A percentile compares a stretch with the other conserved stretches of the same genome.
Evolutionary conservation across 2,329 filamentous ascomycete species (phyloP).

Genomic region (Fusarium foetens): DNA sequence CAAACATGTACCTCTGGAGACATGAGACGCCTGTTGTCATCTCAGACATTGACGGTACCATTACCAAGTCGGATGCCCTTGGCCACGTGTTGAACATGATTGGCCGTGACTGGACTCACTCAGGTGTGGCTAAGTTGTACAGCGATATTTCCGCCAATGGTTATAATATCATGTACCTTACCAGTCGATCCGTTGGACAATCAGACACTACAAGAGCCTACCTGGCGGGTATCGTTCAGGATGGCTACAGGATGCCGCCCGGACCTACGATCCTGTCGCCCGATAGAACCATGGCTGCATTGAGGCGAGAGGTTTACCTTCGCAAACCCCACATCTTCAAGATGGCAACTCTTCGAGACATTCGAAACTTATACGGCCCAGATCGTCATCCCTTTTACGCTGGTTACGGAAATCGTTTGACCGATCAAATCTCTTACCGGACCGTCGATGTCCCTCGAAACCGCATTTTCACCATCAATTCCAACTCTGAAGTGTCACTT

Average conservation of each 20-base stretch:
- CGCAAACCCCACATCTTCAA: constrained; percentile 99
- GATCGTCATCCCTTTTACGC: constrained; percentile 91
- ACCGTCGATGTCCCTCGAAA: constrained; percentile 95
- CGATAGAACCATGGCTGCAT: constrained; percentile 91
- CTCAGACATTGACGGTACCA: constrained; percentile 98
- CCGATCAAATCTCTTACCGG: constrained; percentile 94
- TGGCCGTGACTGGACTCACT: constrained; percentile 96
- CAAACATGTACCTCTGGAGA: constrained; percentile 94
- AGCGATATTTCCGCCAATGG: constrained; percentile 95
- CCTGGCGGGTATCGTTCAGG: constrained; percentile 87
- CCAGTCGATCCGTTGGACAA: constrained; percentile 91
- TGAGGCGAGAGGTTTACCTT: constrained; percentile 92
- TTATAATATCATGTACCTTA: constrained; percentile 99
- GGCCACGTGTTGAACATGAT: constrained; percentile 97
- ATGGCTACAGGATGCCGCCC: constrained; percentile 84
- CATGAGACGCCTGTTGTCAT: constrained; percentile 94
- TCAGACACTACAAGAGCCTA: constrained; percentile 92
- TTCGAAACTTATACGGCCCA: constrained; percentile 84
- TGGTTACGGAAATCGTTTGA: constrained; percentile 95
- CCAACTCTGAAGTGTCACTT: constrained; percentile 92
- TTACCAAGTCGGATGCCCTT: constrained; percentile 95
- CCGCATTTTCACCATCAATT: constrained; percentile 98
- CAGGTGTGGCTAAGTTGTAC: constrained; percentile 96
- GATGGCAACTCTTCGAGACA: constrained; percentile 97
- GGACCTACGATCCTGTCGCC: constrained; percentile 96